Base-by-base conservation (phyloP, 2,329 filamentous ascomycete species). In the Pseudocercospora vitis region DNA sequence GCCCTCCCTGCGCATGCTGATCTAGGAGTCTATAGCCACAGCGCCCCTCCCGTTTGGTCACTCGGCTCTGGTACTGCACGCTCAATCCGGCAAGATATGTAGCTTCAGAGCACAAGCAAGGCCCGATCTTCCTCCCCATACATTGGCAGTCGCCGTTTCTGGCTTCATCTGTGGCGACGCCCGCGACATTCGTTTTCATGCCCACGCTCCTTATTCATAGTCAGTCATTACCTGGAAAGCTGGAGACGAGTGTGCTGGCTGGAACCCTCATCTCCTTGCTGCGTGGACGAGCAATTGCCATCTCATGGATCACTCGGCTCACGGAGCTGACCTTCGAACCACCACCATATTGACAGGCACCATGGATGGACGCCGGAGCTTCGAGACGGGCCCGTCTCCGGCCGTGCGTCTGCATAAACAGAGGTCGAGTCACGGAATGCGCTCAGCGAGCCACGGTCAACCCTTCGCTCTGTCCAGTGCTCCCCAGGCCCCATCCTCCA, bases 321-420 rank as follows among this genome's bases (percentile, higher is more conserved):
- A 19, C 14, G 18, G 19, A 24, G 21, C 28, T 7, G 14, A 37
- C 46, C 19, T 48, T 14, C 16, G 18, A 12, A 48, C 46, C 21
- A 39, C 46, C 21, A 39, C 46, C 32, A 48, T 48, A 14, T 48
- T 31, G n/a, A 31, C 29, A 35, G 46, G 29, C 16, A 35, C 31
- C n/a, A 56, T 52, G 53, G 56, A 58, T 8, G 50, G 52, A 26
- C 52, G 58, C 49, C 37, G 50, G 7, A 64, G 58, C 50, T 35
- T 53, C 19, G 63, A 65, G 42, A 54, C 53, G 21, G 47, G 18
- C 23, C 45, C 57, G 33, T 29, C 33, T 14, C 32, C 51, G n/a
- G 21, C 52, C 8, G 46, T 52, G 31, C 57, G 57, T 12, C 33
- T 65, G 31, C 60, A 59, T 48, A 65, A 66, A 56, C 61, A 66